A percentile compares a stretch with the other conserved stretches of the same genome.
These are phyloP conservation scores for Hanseniaspora nectarophila DNA, from an alignment of 805 yeast species.

Conservation along the genomic window DNA sequence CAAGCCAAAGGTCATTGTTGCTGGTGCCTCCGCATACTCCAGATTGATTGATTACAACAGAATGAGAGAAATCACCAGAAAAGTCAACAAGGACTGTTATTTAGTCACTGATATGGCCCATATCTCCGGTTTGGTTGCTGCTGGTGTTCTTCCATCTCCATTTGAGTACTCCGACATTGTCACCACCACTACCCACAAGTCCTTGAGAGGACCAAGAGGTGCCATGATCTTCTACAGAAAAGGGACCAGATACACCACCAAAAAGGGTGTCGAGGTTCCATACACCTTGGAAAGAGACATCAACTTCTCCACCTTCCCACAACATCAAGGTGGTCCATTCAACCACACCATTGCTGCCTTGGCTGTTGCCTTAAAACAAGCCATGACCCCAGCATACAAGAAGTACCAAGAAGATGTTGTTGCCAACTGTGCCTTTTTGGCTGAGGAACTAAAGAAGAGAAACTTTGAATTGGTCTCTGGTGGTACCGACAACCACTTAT, in stretches of 20 bases:
- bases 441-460: constrained; percentile 46
- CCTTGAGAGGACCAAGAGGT: constrained; percentile 97
- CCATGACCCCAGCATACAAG: constrained; percentile 75
- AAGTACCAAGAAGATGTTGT: constrained; percentile 76
- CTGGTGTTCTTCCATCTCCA: constrained; percentile 87
- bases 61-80: constrained; percentile 83
- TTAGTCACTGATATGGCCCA: constrained; percentile 94
- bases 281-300: constrained; percentile 85
- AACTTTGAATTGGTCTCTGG: constrained; percentile 73
- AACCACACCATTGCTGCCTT: constrained; percentile 94
- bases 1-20: constrained; percentile 91
- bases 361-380: constrained; percentile 90
- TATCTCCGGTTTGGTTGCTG: constrained; percentile 89
- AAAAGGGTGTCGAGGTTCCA: constrained; percentile 71
- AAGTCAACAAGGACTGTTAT: constrained; percentile 67
- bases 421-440: constrained; percentile 68
- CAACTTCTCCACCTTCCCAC: constrained; percentile 97
- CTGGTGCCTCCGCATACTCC: constrained; percentile 95
- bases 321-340: constrained; percentile 99
- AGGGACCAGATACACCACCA: constrained; percentile 72
- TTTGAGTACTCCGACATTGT: constrained; percentile 89
- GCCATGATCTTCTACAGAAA: constrained; percentile 95
- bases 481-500: constrained; percentile 92
- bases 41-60: constrained; percentile 80
- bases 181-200: constrained; percentile 95